Evolutionary conservation across 2,329 filamentous ascomycete species (phyloP).

Genomic region (Knufia fluminis): DNA sequence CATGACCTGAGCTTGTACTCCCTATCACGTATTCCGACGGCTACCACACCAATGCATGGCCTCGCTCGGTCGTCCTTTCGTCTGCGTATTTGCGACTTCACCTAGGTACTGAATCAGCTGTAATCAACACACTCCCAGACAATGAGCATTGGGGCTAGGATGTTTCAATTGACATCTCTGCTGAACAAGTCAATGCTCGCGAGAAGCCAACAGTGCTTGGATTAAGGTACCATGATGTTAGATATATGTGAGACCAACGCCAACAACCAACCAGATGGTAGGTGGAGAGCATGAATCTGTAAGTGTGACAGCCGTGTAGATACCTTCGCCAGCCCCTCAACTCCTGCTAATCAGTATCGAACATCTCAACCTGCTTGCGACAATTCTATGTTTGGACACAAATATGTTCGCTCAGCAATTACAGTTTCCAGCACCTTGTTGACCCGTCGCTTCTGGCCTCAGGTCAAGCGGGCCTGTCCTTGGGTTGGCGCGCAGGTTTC

Average conservation of each 20-base stretch:
- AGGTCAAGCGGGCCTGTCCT: constrained; percentile 42
- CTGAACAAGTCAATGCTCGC: not conserved
- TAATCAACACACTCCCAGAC: too few species aligned
- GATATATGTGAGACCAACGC: not conserved
- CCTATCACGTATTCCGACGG: too few species aligned
- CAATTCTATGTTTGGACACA: not conserved
- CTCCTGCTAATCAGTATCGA: constrained; percentile 5
- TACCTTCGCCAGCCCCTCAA: not conserved
- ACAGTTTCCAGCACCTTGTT: constrained; percentile 52
- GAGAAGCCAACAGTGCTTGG: not conserved
- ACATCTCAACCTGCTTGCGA: not conserved
- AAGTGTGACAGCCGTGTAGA: not conserved
- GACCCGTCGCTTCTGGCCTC: constrained; percentile 51
- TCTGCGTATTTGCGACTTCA: too few species aligned
- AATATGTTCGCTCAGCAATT: constrained; percentile 47
- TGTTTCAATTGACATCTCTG: not conserved
- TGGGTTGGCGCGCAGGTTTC: constrained; percentile 62
- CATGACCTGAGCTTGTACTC: too few species aligned
- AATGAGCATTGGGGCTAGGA: too few species aligned
- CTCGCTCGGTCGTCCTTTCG: too few species aligned
- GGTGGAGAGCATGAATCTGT: not conserved
- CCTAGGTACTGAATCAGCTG: too few species aligned
- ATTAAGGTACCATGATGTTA: not conserved
- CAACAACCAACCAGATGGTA: not conserved
- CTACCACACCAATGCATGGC: too few species aligned